Percentiles rank a stretch among this genome's conserved stretches.
Evolutionary conservation across 805 yeast species (phyloP).

Genomic region (Wickerhamomyces xylosicus): DNA sequence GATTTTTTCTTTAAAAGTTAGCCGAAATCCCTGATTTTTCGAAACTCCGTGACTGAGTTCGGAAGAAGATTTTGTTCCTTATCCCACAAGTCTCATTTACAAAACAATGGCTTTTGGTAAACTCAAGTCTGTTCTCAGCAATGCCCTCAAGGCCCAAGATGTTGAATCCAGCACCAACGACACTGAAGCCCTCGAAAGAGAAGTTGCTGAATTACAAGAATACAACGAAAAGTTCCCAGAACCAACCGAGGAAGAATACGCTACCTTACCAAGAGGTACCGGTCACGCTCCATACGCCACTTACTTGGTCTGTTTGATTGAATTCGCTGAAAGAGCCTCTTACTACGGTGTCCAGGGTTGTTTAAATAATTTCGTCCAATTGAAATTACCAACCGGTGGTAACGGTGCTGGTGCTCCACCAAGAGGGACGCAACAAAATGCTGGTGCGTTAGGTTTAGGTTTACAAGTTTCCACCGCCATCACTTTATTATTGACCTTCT

Average conservation of each 20-base stretch:
- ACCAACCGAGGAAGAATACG: conserved; percentile 38
- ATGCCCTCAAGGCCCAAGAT: not conserved
- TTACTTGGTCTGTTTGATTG: conserved; percentile 53
- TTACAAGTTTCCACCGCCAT: conserved; percentile 60
- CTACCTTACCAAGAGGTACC: conserved; percentile 24
- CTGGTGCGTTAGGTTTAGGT: conserved; percentile 52
- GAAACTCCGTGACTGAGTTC: no score
- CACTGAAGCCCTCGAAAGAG: not conserved
- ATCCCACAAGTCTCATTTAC: no score
- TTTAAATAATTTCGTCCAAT: conserved; percentile 71
- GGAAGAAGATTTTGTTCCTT: no score
- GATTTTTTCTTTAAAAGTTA: not conserved
- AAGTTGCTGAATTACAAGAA: conserved; percentile 5
- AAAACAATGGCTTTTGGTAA: not conserved
- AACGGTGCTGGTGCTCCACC: conserved; percentile 24
- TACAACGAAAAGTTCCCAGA: conserved; percentile 13
- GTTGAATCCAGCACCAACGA: not conserved
- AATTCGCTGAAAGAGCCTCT: conserved; percentile 73
- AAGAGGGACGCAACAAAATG: conserved; percentile 14
- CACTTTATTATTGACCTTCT: conserved; percentile 67
- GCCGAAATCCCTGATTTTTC: not conserved
- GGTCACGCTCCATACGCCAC: conserved; percentile 39
- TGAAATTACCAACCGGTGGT: conserved; percentile 28
- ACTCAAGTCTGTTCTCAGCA: not conserved
- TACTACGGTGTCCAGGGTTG: conserved; percentile 73